phyloP scores from a whole-genome alignment of 352 stramenopile species.

The Phytopythium sindhum region DNA sequence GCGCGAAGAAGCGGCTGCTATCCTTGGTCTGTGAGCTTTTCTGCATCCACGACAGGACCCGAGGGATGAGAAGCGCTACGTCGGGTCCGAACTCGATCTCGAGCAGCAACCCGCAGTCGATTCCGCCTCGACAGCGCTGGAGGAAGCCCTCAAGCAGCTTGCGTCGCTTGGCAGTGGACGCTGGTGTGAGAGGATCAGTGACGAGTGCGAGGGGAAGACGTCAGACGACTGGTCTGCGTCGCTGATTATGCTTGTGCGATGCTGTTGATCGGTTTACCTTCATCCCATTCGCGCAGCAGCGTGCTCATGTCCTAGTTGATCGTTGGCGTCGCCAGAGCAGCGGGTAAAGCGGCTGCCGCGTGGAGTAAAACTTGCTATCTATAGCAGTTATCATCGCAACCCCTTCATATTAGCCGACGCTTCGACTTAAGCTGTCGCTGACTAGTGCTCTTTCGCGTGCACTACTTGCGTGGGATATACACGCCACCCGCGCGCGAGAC shows the following conservation, averaged over 20 bases:
- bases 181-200: conserved; percentile 12
- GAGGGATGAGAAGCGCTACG: conserved; percentile 52
- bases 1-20: conserved; percentile 15
- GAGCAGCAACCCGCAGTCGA: conserved; percentile 20
- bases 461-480: conserved; percentile 58
- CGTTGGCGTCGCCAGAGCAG: background rate
- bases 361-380: conserved; percentile 1
- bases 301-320: background rate
- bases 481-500: conserved; percentile 76
- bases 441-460: background rate
- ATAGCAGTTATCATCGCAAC: background rate
- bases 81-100: conserved; percentile 43
- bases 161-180: conserved; percentile 44
- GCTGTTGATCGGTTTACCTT: background rate
- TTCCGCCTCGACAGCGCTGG: conserved; percentile 18
- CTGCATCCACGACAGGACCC: conserved; percentile 68
- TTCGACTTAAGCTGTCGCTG: background rate
- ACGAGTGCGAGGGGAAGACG: background rate
- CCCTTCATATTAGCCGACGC: background rate
- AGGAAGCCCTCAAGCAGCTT: conserved; percentile 54
- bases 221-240: background rate
- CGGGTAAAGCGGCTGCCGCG: background rate
- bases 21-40: conserved; percentile 20
- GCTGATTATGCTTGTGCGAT: background rate
- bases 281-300: background rate